Base-by-base conservation (phyloP, 495 filamentous ascomycete species). In the Schizothecium vesticola region DNA sequence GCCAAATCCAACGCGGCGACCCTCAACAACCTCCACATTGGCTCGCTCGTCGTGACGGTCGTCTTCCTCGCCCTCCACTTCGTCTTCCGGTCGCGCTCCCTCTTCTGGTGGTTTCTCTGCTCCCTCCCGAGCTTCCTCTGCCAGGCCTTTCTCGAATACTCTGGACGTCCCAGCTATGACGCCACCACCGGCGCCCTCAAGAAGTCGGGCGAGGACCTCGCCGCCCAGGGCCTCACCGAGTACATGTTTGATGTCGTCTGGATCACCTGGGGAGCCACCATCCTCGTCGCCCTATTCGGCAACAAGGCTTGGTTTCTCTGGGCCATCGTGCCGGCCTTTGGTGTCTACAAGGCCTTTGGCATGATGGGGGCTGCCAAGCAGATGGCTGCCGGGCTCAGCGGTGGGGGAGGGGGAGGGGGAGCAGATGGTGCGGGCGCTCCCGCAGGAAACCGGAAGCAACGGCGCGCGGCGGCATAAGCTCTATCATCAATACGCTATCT, bases 231-330 rank as follows among this genome's bases (percentile, higher is more conserved):
- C 0, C 80, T 99, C 78, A 98, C 93, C 9, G 95, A 99, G 79
- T 99, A 94, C 80, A 91, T 97, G 90, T 98, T 94, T 85, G 95
- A 99, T 81, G 85, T 97, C 26, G 82, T 97, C 36, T 98, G 97
- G 84, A 93, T 95, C 80, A 94, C 92, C 0, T 93, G 91, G 89
- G 87, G 83, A 22, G 89, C 86, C 25, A 81, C 92, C 29, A 78
- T 85, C 9, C 78, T 87, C 8, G 91, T 86, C 3, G 87, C 86
- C 12, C 59, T 93, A 4, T 86, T 92, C 60, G 91, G 91, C 26
- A 89, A 94, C 74, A 86, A 87, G 77, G 90, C 85, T 13, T 95
- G 92, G 92, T 87, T 91, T 78, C 71, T 92, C 26, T 93, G 87
- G 85, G 74, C 80, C 31, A 84, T 89, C 21, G 82, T 93, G n/a